Conservation (phyloP, 1,284 basidiomycete genomes). For the Cryptococcus deneoformans region DNA sequence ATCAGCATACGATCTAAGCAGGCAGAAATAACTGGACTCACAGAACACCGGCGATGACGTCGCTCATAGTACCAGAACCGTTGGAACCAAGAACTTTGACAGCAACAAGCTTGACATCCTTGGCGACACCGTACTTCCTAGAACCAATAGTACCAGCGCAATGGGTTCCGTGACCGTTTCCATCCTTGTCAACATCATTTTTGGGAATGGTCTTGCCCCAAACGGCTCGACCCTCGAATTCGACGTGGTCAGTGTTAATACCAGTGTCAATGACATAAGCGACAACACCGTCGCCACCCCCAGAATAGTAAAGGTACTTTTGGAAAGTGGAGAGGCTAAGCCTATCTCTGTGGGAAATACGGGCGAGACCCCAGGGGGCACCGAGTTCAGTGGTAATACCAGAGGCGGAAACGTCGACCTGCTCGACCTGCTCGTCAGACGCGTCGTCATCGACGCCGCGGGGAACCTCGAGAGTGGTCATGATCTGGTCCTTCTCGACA, state of each 20-base stretch:
- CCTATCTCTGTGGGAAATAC: slow-evolving; percentile 81
- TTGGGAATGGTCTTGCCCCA: slow-evolving; percentile 82
- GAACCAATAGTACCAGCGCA: slow-evolving; percentile 81
- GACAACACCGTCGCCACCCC: slow-evolving; percentile 87
- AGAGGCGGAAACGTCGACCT: slow-evolving; percentile 18
- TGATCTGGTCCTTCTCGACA: slow-evolving; percentile 89
- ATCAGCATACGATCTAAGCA: slow-evolving; percentile 6
- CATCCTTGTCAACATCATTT: slow-evolving; percentile 73
- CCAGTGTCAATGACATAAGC: slow-evolving; percentile 66
- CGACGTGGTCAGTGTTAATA: slow-evolving; percentile 79
- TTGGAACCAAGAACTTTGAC: slow-evolving; percentile 96
- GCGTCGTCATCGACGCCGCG: slow-evolving; percentile 35
- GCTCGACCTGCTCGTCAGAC: background rate
- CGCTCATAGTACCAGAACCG: slow-evolving; percentile 93
- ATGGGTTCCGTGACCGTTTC: slow-evolving; percentile 67
- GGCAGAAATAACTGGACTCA: slow-evolving; percentile 16
- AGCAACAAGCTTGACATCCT: slow-evolving; percentile 83
- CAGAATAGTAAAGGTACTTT: slow-evolving; percentile 71
- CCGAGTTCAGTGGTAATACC: slow-evolving; percentile 60
- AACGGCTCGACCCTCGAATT: slow-evolving; percentile 80
- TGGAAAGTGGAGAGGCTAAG: slow-evolving; percentile 83
- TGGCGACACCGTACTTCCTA: slow-evolving; percentile 86
- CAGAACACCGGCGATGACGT: slow-evolving; percentile 81
- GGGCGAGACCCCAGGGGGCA: slow-evolving; percentile 96
- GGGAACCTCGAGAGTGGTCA: slow-evolving; percentile 62